These are phyloP conservation scores for Malassezia obtusa DNA, from an alignment of 1,284 basidiomycete genomes.

Conservation along the genomic window DNA sequence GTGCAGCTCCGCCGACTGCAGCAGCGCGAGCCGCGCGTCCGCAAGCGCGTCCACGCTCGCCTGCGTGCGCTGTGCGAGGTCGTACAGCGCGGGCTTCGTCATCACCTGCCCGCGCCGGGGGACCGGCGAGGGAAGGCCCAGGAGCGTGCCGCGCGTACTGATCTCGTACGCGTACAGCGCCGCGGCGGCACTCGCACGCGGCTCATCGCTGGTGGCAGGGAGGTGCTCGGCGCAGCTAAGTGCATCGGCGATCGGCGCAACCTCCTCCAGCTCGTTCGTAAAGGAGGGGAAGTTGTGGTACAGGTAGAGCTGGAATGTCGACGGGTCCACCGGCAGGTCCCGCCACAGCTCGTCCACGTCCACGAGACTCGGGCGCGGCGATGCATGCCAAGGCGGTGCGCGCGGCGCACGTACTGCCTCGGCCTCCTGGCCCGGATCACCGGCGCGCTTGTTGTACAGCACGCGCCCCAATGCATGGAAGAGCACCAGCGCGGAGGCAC, in stretches of 20 bases:
- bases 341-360: slow-evolving; percentile 55
- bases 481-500: slow-evolving; percentile 74
- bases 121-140: slow-evolving; percentile 77
- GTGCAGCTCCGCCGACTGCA: background rate
- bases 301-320: slow-evolving; percentile 75
- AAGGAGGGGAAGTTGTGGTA: slow-evolving; percentile 87
- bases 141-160: slow-evolving; percentile 64
- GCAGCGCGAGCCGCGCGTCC: background rate
- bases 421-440: background rate
- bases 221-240: slow-evolving; percentile 69
- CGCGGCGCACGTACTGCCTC: background rate
- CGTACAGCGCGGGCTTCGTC: slow-evolving; percentile 53
- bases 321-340: slow-evolving; percentile 80
- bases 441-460: slow-evolving; percentile 83
- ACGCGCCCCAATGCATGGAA: slow-evolving; percentile 91
- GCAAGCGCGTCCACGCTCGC: background rate
- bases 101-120: slow-evolving; percentile 63
- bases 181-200: slow-evolving; percentile 46
- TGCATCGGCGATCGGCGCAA: slow-evolving; percentile 62
- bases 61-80: slow-evolving; percentile 20
- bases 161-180: slow-evolving; percentile 65
- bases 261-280: slow-evolving; percentile 67
- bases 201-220: slow-evolving; percentile 54
- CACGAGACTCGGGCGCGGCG: background rate
- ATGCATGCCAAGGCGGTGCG: background rate